A percentile compares a stretch with the other conserved stretches of the same genome.
These are phyloP conservation scores for Parastagonospora nodorum DNA, from an alignment of 2,329 filamentous ascomycete species.

Conservation along the genomic window DNA sequence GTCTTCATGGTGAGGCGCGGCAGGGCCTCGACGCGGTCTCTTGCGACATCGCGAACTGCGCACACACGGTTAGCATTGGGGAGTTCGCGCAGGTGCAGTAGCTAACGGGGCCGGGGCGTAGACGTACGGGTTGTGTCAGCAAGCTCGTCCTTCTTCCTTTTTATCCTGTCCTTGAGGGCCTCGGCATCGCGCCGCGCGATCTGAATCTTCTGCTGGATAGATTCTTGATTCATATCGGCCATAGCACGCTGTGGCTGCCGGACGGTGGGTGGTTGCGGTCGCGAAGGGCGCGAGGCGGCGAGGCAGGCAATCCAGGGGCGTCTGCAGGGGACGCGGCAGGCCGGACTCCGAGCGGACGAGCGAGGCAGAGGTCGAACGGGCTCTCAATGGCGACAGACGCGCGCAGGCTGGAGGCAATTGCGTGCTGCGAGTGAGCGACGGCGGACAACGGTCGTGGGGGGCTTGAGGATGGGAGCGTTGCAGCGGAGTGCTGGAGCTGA, in stretches of 20 bases:
- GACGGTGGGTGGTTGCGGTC: slow-evolving; percentile 13
- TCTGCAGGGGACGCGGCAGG: slow-evolving; percentile 36
- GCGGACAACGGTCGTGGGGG: slow-evolving; percentile 14
- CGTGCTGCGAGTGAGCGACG: slow-evolving; percentile 20
- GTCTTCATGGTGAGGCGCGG: slow-evolving; percentile 97
- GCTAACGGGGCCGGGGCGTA: slow-evolving; percentile 5
- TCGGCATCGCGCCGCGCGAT: slow-evolving; percentile 97
- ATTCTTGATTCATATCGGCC: slow-evolving; percentile 58
- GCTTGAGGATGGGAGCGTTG: slow-evolving; percentile 20
- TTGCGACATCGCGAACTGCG: slow-evolving; percentile 87
- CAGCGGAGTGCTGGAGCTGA: slow-evolving; percentile 31
- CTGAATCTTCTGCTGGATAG: slow-evolving; percentile 73
- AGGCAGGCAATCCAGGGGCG: slow-evolving; percentile 42
- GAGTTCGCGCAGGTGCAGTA: slow-evolving; percentile 1
- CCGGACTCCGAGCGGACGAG: slow-evolving; percentile 18
- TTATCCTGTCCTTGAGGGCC: slow-evolving; percentile 97
- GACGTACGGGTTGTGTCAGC: slow-evolving; percentile 94
- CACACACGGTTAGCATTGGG: slow-evolving; percentile 28
- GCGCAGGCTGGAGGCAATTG: slow-evolving; percentile 38
- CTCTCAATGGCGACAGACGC: slow-evolving; percentile 30
- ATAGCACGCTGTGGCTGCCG: slow-evolving; percentile 32
- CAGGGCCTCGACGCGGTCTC: slow-evolving; percentile 88
- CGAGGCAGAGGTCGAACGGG: slow-evolving; percentile 10
- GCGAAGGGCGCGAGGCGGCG: slow-evolving; percentile 24
- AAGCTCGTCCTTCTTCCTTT: slow-evolving; percentile 99